phyloP scores from a whole-genome alignment of 1,284 basidiomycete genomes.

The Sporisorium iseilematis-ciliati region DNA sequence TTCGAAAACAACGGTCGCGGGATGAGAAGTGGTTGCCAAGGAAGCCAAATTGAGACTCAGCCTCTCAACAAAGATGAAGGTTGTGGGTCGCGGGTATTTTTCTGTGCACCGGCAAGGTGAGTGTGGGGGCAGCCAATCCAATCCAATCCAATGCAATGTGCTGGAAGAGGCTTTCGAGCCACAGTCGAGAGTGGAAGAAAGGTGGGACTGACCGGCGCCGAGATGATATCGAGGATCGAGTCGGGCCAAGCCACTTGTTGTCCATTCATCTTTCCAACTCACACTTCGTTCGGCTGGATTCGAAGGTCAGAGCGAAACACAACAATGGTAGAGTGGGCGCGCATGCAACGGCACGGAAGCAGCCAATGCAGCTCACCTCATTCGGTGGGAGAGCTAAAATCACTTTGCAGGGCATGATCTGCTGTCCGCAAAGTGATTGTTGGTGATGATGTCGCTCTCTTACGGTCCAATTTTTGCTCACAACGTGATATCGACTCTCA shows the following conservation, averaged over 20 bases:
- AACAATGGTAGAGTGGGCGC: too few species aligned
- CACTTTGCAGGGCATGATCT: too few species aligned
- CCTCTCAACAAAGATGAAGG: background rate
- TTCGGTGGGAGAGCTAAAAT: too few species aligned
- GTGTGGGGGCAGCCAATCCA: background rate
- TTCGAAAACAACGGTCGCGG: background rate
- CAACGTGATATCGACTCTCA: too few species aligned
- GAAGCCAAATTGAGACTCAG: slow-evolving; percentile 10
- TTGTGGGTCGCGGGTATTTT: slow-evolving; percentile 10
- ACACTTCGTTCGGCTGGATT: too few species aligned
- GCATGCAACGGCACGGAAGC: too few species aligned
- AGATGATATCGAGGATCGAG: slow-evolving; percentile 14
- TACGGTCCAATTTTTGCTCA: too few species aligned
- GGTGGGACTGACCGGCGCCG: slow-evolving; percentile 8
- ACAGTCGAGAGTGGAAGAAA: background rate
- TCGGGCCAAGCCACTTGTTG: background rate
- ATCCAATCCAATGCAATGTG: background rate
- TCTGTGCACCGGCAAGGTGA: background rate
- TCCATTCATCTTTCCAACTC: background rate
- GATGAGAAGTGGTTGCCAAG: slow-evolving; percentile 5
- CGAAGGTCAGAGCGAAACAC: background rate
- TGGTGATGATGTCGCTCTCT: too few species aligned
- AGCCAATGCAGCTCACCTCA: too few species aligned
- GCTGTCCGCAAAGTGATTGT: too few species aligned
- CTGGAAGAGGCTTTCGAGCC: background rate